phyloP scores from a whole-genome alignment of 2,329 filamentous ascomycete species.

The Arthroderma uncinatum region DNA sequence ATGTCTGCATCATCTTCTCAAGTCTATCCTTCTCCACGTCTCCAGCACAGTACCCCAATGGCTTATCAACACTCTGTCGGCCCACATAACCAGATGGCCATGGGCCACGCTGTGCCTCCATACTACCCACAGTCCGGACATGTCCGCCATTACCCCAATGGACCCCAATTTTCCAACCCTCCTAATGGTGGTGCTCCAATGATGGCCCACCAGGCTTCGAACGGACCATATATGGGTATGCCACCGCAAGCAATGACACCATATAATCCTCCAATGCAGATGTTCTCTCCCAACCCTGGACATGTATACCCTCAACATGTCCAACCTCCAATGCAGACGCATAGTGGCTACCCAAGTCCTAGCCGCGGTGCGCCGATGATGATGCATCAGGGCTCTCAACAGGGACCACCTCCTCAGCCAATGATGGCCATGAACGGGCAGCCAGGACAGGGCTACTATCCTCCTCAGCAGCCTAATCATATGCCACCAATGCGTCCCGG shows the following conservation, averaged over 20 bases:
- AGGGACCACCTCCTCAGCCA: constrained; percentile 60
- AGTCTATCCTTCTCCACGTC: constrained; percentile 73
- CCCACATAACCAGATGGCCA: constrained; percentile 58
- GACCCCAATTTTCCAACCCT: constrained; percentile 59
- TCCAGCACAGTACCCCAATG: constrained; percentile 54
- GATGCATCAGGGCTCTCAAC: constrained; percentile 87
- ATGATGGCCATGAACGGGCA: constrained; percentile 65
- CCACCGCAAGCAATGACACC: constrained; percentile 59
- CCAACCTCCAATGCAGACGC: constrained; percentile 40
- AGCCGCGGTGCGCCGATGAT: constrained; percentile 81
- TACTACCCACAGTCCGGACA: constrained; percentile 62
- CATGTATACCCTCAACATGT: constrained; percentile 52
- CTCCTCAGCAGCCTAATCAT: constrained; percentile 58
- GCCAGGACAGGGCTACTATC: constrained; percentile 63
- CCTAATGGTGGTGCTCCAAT: constrained; percentile 59
- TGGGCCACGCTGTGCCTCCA: constrained; percentile 59
- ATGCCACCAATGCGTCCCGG: constrained; percentile 50
- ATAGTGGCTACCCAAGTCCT: constrained; percentile 79
- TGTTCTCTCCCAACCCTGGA: constrained; percentile 68
- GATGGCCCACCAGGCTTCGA: constrained; percentile 68
- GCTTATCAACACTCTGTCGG: constrained; percentile 58
- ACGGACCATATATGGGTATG: constrained; percentile 57
- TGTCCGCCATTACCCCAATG: constrained; percentile 61
- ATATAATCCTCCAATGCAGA: constrained; percentile 61
- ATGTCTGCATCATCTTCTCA: constrained; percentile 73